Percentiles rank a stretch among this genome's conserved stretches.
These are phyloP conservation scores for Silene conica DNA, from an alignment of 148 eudicot genomes.

Conservation along the genomic window DNA sequence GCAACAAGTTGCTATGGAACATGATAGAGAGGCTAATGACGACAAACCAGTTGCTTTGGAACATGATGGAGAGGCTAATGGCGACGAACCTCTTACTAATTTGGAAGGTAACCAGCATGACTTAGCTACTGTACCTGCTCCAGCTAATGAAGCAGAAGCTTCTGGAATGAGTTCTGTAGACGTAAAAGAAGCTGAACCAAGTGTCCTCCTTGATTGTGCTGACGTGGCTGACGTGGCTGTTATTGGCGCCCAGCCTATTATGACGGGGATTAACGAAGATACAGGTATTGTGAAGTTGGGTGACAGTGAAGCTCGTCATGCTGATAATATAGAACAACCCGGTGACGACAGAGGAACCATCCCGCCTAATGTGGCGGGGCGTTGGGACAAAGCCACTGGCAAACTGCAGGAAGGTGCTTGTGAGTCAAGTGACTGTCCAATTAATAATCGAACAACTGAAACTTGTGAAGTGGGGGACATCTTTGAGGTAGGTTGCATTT, in stretches of 20 bases:
- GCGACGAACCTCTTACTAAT: slow-evolving; percentile 22
- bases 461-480: slow-evolving; percentile 18
- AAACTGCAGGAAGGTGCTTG: slow-evolving; percentile 20
- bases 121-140: slow-evolving; percentile 1
- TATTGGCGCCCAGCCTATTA: slow-evolving; percentile 7
- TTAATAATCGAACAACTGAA: slow-evolving; percentile 21
- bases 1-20: slow-evolving; percentile 22
- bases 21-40: slow-evolving; percentile 18
- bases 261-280: slow-evolving; percentile 11
- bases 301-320: slow-evolving; percentile 19
- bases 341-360: no score
- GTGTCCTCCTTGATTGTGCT: slow-evolving; percentile 5
- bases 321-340: slow-evolving; percentile 25
- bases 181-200: slow-evolving; percentile 22
- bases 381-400: slow-evolving; percentile 24
- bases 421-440: slow-evolving; percentile 10
- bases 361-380: no score
- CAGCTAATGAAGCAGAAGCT: slow-evolving; percentile 17
- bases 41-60: slow-evolving; percentile 24
- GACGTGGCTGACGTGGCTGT: slow-evolving; percentile 33
- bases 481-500: slow-evolving; percentile 62
- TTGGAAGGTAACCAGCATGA: slow-evolving; percentile 22
- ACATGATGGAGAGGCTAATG: slow-evolving; percentile 20
- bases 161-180: background rate
- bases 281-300: slow-evolving; percentile 15